A percentile compares a stretch with the other conserved stretches of the same genome.
Conservation (phyloP, 1,139 yeast genomes). For the Yamadazyma blattariae region DNA sequence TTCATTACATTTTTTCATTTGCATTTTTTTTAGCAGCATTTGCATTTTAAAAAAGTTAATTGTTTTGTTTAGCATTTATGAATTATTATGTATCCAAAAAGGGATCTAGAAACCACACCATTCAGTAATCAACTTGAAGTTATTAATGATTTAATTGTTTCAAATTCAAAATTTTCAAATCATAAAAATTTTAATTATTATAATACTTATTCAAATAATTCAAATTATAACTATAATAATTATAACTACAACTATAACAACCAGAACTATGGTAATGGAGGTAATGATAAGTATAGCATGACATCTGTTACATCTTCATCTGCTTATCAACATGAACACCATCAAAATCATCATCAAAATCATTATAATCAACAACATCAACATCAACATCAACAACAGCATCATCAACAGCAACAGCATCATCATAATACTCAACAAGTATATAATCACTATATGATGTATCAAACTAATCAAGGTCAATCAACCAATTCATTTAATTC, state of each 20-base stretch:
- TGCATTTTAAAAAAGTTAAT: too few relatives aligned
- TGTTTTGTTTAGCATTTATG: neutral
- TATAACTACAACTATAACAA: neutral
- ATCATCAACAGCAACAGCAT: too few relatives aligned
- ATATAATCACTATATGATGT: too few relatives aligned
- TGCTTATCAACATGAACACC: slow-evolving; percentile 9
- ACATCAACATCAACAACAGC: too few relatives aligned
- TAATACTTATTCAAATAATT: neutral
- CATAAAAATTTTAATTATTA: neutral
- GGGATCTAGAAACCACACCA: slow-evolving; percentile 27
- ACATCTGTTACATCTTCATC: slow-evolving; percentile 13
- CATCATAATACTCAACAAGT: neutral
- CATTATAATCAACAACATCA: too few relatives aligned
- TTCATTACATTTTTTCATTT: too few relatives aligned
- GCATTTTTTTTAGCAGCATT: neutral
- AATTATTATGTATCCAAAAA: slow-evolving; percentile 20
- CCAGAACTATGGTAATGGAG: too few relatives aligned
- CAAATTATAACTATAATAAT: neutral
- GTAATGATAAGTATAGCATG: slow-evolving; percentile 7
- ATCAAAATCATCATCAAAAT: neutral
- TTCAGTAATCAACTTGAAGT: slow-evolving; percentile 28
- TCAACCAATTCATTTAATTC: too few relatives aligned
- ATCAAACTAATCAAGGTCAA: neutral
- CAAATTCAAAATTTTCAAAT: slow-evolving; percentile 1
- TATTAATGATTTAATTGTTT: slow-evolving; percentile 15